Evolutionary conservation across 345 rosid genomes (phyloP).

Genomic region (Sonneratia caseolaris): DNA sequence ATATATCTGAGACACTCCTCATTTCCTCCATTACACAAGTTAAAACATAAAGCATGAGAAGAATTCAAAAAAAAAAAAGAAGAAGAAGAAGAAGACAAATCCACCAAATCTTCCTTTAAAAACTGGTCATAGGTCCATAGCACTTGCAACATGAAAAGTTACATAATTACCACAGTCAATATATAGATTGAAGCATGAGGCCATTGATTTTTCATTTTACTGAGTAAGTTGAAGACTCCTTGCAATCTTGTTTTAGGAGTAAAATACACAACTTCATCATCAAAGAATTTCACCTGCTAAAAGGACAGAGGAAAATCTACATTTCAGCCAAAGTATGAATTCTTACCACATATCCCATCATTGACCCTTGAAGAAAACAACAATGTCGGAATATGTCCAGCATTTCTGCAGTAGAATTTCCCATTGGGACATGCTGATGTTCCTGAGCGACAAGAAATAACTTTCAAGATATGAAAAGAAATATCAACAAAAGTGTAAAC

Average conservation of each 20-base stretch:
- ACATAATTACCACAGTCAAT: neutral
- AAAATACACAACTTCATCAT: neutral
- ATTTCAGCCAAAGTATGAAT: neutral
- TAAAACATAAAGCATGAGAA: neutral
- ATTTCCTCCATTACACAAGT: neutral
- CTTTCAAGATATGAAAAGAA: neutral
- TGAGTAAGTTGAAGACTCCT: neutral
- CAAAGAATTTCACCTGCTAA: neutral
- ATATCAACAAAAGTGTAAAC: neutral
- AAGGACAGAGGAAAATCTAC: neutral
- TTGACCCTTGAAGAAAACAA: constrained; percentile 88
- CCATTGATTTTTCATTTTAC: neutral
- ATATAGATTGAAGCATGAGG: neutral
- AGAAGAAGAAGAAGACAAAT: no score
- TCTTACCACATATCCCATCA: constrained; percentile 92
- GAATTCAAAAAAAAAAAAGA: no score
- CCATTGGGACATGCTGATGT: constrained; percentile 93
- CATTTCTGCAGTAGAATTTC: constrained; percentile 75
- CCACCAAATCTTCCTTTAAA: neutral
- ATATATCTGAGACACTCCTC: neutral
- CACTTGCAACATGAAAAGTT: neutral
- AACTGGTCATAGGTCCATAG: neutral
- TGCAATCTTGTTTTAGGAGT: neutral
- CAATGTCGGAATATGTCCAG: constrained; percentile 51
- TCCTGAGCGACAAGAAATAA: constrained; percentile 30